phyloP scores from a whole-genome alignment of 2,329 filamentous ascomycete genomes.

The Fulvia fulva region DNA sequence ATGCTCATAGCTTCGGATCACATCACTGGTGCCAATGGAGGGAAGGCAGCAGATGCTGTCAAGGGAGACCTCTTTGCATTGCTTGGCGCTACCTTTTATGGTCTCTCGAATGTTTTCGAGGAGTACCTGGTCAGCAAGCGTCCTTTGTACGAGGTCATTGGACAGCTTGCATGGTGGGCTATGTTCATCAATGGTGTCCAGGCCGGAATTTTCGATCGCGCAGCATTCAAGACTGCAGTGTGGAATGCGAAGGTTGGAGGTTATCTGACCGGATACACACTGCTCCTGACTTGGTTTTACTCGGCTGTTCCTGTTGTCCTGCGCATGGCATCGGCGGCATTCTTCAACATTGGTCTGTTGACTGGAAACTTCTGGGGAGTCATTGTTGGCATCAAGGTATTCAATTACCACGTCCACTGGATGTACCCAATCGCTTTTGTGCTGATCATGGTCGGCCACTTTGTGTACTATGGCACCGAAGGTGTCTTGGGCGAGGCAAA shows the following conservation, averaged over 20 bases:
- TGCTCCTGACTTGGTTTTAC: constrained; percentile 82
- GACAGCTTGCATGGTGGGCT: constrained; percentile 83
- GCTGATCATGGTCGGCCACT: constrained; percentile 78
- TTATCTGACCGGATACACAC: constrained; percentile 85
- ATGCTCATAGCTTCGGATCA: constrained; percentile 83
- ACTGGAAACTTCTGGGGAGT: constrained; percentile 98
- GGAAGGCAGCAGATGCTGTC: constrained; percentile 64
- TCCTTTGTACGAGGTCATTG: constrained; percentile 88
- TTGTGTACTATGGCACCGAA: constrained; percentile 83
- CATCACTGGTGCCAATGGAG: constrained; percentile 70
- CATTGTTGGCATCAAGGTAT: constrained; percentile 84
- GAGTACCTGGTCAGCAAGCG: constrained; percentile 87
- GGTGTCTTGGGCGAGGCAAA: constrained; percentile 77
- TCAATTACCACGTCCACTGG: constrained; percentile 75
- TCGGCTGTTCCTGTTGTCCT: constrained; percentile 80
- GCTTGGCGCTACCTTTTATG: constrained; percentile 85
- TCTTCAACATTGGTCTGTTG: constrained; percentile 92
- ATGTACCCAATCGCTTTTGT: constrained; percentile 96
- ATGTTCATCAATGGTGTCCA: constrained; percentile 89
- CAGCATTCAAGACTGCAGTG: constrained; percentile 54
- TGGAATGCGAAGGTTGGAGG: constrained; percentile 59
- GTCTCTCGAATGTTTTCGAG: constrained; percentile 83
- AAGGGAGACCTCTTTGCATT: constrained; percentile 93
- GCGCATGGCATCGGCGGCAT: constrained; percentile 84
- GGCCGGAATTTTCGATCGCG: constrained; percentile 85